Conservation (phyloP, 148 eudicot genomes). For the Rhododendron vialii region DNA sequence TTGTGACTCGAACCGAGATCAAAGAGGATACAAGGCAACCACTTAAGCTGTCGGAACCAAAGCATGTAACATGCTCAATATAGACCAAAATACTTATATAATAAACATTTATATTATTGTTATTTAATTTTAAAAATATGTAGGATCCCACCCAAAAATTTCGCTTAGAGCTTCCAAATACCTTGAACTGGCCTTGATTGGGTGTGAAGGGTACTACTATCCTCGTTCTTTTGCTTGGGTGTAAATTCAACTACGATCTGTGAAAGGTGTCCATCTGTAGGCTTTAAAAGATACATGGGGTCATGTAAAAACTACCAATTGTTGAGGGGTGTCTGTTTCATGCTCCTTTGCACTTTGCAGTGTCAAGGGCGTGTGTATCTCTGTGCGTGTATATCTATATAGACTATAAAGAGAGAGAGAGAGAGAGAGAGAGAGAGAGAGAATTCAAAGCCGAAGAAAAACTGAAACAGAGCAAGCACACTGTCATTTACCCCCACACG, state of each 20-base stretch:
- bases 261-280: neutral
- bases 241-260: neutral
- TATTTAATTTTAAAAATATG: too few species aligned
- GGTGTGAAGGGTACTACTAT: too few species aligned
- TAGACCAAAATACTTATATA: too few species aligned
- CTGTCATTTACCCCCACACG: neutral
- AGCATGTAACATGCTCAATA: too few species aligned
- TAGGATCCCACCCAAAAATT: too few species aligned
- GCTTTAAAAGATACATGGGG: neutral
- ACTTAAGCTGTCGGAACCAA: too few species aligned
- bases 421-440: neutral
- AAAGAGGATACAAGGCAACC: too few species aligned
- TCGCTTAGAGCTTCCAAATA: too few species aligned
- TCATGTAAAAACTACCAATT: neutral
- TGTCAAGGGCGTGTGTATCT: neutral
- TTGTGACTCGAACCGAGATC: too few species aligned
- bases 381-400: neutral
- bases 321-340: neutral
- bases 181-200: too few species aligned
- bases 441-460: neutral
- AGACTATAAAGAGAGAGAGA: neutral
- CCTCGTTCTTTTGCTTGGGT: too few species aligned
- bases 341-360: neutral
- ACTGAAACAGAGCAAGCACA: constrained; percentile 1
- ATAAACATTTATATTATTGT: too few species aligned